These are phyloP conservation scores for Chlamydomonas sphaeroides DNA, from an alignment of 139 green algal species.

Conservation along the genomic window DNA sequence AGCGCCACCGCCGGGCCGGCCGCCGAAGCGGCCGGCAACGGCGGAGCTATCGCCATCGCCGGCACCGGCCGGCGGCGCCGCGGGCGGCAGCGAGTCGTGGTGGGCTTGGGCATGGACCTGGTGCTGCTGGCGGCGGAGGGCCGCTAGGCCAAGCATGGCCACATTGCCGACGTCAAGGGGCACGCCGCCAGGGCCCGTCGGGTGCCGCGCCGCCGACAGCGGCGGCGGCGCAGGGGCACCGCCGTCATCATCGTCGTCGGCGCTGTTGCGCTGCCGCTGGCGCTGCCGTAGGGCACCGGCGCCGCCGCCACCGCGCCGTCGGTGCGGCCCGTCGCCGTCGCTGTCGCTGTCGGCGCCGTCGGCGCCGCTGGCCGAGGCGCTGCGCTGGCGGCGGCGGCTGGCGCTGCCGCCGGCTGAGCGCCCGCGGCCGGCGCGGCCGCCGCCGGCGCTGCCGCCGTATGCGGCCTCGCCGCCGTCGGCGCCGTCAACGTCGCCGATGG, in stretches of 20 bases:
- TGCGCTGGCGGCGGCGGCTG: too few relatives aligned
- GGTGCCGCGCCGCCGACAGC: too few relatives aligned
- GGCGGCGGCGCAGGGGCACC: too few relatives aligned
- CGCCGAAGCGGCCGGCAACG: background rate
- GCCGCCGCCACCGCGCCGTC: background rate
- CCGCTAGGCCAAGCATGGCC: slow-evolving; percentile 11
- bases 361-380: too few relatives aligned
- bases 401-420: background rate
- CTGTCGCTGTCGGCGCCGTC: background rate
- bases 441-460: too few relatives aligned
- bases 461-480: too few relatives aligned
- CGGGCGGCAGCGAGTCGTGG: too few relatives aligned
- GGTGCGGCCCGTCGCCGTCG: too few relatives aligned
- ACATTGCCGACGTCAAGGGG: background rate
- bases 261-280: background rate
- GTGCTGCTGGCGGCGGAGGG: slow-evolving; percentile 6
- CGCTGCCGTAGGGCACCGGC: too few relatives aligned
- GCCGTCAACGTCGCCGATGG: background rate
- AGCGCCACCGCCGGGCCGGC: background rate
- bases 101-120: background rate
- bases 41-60: too few relatives aligned
- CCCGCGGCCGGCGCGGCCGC: background rate
- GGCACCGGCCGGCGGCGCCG: background rate
- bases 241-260: background rate
- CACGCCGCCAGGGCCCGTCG: too few relatives aligned